Evolutionary conservation across 164 flowering plant species (phyloP), one percentile per base, ranked within the genome.

Genomic region (Magnolia changhungtana): DNA sequence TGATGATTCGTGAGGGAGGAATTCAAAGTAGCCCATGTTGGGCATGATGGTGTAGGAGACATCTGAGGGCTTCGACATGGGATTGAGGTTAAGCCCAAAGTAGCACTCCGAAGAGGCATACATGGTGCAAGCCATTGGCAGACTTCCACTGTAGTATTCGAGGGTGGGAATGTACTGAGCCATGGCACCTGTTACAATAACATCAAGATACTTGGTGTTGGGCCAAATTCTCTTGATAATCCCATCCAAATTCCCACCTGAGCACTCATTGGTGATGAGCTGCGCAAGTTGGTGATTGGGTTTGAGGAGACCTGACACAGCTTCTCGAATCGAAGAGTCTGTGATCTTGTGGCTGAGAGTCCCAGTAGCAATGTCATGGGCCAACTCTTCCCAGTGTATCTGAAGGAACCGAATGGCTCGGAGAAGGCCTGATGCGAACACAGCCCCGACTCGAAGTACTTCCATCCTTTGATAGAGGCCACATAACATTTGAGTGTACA

Each of bases 401-500:
- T 92, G 90, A 13, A 92, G 90, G 80, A 92, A 92, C 1, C 84
- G 80, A 69, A 90, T 87, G 77, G 96, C 92, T 5, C 96, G 78
- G 65, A 92, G 84, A 0, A 90, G 90, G 24, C 96, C 96, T 0
- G 96, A 92, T 70, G 96, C 96, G 61, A 90, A 92, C 21, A 92
- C 91, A 2, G 96, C 96, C 0, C 94, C 96, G 0, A 90, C 83
- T 0, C 96, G 88, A 8, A 92, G 89, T 74, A 92, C 94, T 50
- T 85, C 82, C 11, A 76, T 37, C 20, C 86, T 87, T 75, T 81
- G 74, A 74, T 84, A n/a, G 50, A 91, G 88, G 51, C 96, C 96
- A 11, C 91, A 90, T 0, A 91, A 86, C 96, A 91, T 90, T 64
- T 92, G 96, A 27, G 91, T 74, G 86, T 92, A 92, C 96, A 92